A percentile compares a stretch with the other conserved stretches of the same genome.
Conservation (phyloP, 306 rosid genomes). For the Quercus agrifolia region DNA sequence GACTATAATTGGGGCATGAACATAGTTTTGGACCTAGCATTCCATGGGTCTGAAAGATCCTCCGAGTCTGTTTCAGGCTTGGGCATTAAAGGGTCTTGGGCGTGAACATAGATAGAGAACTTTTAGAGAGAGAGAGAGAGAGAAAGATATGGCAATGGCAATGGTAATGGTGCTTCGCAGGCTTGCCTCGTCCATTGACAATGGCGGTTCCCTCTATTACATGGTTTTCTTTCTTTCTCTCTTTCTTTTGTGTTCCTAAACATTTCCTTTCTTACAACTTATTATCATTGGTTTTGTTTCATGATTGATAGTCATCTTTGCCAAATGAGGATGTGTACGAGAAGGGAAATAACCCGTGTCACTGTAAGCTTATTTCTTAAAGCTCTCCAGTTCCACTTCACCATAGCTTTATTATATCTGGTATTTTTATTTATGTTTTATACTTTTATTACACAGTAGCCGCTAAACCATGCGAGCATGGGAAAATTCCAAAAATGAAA, state of each 20-base stretch:
- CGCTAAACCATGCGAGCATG: no score
- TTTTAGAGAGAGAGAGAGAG: neutral
- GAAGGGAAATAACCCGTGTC: slow-evolving; percentile 59
- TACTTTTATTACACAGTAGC: no score
- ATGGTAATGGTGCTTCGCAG: slow-evolving; percentile 68
- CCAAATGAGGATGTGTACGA: slow-evolving; percentile 84
- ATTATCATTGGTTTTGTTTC: neutral
- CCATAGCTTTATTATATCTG: no score
- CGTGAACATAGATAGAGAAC: neutral
- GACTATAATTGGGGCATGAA: no score
- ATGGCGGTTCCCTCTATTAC: slow-evolving; percentile 59
- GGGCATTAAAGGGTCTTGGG: no score
- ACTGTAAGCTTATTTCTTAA: slow-evolving; percentile 34
- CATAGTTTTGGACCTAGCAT: no score
- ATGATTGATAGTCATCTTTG: slow-evolving; percentile 58
- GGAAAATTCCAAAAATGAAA: no score
- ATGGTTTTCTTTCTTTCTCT: slow-evolving; percentile 40
- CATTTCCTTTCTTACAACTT: neutral
- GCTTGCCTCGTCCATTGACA: slow-evolving; percentile 74
- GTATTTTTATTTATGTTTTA: no score
- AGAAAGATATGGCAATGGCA: slow-evolving; percentile 67
- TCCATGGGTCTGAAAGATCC: no score
- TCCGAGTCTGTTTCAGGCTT: no score
- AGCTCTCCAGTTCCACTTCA: neutral
- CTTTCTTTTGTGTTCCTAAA: neutral